Evolutionary conservation across 768 basidiomycete species (phyloP).

Genomic region (Symmetrospora coprosmae): DNA sequence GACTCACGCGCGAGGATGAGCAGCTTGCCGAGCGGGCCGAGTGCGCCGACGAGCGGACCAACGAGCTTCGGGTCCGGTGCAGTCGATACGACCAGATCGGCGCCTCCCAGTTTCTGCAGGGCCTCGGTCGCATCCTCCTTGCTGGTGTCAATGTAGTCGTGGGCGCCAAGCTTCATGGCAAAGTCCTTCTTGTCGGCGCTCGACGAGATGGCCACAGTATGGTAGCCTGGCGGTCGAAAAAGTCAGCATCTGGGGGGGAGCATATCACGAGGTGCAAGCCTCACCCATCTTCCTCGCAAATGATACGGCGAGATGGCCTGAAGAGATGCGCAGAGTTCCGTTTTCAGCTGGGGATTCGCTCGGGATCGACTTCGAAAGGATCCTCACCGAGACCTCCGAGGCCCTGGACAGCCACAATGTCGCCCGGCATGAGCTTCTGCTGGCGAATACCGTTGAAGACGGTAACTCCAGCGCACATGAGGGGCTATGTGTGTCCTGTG

Average conservation of each 20-base stretch:
- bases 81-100: conserved; percentile 35
- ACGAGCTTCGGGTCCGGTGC: conserved; percentile 26
- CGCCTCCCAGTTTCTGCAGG: conserved; percentile 39
- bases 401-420: conserved; percentile 40
- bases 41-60: conserved; percentile 21
- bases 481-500: background rate
- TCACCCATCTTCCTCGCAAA: conserved; percentile 39
- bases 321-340: background rate
- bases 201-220: conserved; percentile 38
- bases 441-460: conserved; percentile 37
- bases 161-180: conserved; percentile 39
- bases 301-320: conserved; percentile 28
- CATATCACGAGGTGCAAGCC: too few species aligned
- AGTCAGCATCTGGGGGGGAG: too few species aligned
- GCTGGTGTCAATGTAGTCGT: conserved; percentile 38
- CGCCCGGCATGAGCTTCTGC: conserved; percentile 35
- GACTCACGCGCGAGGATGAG: conserved; percentile 25
- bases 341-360: too few species aligned
- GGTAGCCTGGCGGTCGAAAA: too few species aligned
- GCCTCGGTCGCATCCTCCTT: conserved; percentile 34
- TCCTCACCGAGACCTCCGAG: conserved; percentile 26
- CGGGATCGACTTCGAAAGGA: background rate
- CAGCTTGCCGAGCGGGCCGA: conserved; percentile 24
- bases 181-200: conserved; percentile 36
- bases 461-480: conserved; percentile 40